phyloP scores from a whole-genome alignment of 2,329 filamentous ascomycete species.

The Lasiodiplodia sp. region DNA sequence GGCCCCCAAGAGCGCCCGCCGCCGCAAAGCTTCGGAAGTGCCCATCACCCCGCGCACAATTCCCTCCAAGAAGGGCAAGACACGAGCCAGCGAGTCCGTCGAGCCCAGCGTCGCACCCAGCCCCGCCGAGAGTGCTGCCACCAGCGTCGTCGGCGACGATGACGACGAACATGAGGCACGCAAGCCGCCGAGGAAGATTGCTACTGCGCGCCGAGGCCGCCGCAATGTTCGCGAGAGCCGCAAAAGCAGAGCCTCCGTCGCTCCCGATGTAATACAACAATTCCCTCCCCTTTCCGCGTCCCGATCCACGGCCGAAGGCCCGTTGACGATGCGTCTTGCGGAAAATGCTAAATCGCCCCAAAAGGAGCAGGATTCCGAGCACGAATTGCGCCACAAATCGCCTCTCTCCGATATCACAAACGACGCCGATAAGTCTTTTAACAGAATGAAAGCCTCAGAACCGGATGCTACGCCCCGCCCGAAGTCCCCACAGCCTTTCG shows the following conservation, averaged over 20 bases:
- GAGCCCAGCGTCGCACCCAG: conserved; percentile 70
- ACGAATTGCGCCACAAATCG: conserved; percentile 21
- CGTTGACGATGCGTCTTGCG: background rate
- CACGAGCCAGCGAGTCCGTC: conserved; percentile 58
- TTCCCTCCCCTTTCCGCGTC: conserved; percentile 1
- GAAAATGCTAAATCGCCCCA: conserved; percentile 2
- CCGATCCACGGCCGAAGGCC: background rate
- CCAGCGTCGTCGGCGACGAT: conserved; percentile 6
- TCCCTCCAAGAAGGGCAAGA: conserved; percentile 48
- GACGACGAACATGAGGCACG: background rate
- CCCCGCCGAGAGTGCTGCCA: conserved; percentile 43
- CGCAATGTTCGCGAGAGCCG: conserved; percentile 29
- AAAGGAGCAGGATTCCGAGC: conserved; percentile 22
- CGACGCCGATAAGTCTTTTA: conserved; percentile 22
- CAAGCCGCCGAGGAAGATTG: conserved; percentile 21
- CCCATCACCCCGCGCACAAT: conserved; percentile 55
- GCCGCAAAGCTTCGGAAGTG: conserved; percentile 55
- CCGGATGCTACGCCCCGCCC: conserved; percentile 14
- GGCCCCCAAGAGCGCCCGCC: conserved; percentile 52
- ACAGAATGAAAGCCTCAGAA: conserved; percentile 20
- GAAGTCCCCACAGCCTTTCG: conserved; percentile 16
- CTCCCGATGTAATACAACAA: conserved; percentile 26
- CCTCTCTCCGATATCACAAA: conserved; percentile 27
- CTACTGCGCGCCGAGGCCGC: conserved; percentile 18
- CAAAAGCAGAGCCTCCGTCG: conserved; percentile 26